Evolutionary conservation across 305 asterid genomes (phyloP).

Genomic region (Euphrasia arctica): DNA sequence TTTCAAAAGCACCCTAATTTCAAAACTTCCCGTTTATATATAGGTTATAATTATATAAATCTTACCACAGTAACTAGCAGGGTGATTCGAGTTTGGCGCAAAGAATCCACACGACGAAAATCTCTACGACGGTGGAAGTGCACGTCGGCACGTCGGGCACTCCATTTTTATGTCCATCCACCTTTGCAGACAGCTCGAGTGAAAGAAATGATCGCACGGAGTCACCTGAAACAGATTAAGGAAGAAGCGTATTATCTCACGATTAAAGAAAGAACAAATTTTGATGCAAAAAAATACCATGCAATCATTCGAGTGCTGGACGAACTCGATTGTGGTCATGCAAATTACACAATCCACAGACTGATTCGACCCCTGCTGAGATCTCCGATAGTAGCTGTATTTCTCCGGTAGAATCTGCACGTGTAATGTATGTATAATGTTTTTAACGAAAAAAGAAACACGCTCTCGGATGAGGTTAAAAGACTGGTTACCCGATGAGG

Average conservation of each 20-base stretch:
- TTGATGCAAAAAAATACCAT: conserved; percentile 48
- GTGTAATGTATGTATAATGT: not conserved
- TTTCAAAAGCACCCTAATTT: no score
- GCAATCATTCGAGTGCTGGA: conserved; percentile 72
- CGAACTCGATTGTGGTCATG: conserved; percentile 81
- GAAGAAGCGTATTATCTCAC: not conserved
- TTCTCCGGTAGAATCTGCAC: conserved; percentile 92
- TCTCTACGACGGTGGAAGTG: conserved; percentile 87
- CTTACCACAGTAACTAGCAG: conserved; percentile 22
- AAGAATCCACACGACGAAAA: conserved; percentile 23
- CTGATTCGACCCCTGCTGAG: conserved; percentile 57
- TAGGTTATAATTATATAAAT: no score
- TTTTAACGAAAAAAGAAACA: no score
- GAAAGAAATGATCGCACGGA: conserved; percentile 98
- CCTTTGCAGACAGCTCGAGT: conserved; percentile 84
- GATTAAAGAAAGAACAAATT: not conserved
- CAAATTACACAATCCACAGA: conserved; percentile 89
- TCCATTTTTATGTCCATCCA: conserved; percentile 99
- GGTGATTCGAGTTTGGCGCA: conserved; percentile 26
- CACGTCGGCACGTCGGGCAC: conserved; percentile 96
- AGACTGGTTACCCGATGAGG: conserved; percentile 74
- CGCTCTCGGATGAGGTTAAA: no score
- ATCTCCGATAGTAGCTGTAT: conserved; percentile 80
- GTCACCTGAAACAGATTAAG: conserved; percentile 57
- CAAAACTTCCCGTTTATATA: no score